Conservation (phyloP, 768 basidiomycete genomes). For the Boletus rubescentipes region DNA sequence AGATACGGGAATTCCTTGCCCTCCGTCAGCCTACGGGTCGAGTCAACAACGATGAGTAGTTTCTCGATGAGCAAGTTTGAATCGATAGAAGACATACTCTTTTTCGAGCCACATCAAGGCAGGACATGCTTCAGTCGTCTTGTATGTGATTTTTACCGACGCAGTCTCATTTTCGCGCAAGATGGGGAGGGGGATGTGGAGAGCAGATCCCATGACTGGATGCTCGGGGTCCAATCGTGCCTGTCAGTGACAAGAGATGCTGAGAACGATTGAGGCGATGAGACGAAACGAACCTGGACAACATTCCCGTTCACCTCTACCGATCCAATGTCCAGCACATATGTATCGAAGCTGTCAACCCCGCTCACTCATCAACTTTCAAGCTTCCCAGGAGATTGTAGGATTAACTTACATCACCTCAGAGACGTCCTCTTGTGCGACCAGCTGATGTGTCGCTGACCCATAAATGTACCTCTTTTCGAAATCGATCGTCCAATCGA, state of each 20-base stretch:
- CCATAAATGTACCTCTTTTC: conserved; percentile 45
- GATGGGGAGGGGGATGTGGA: conserved; percentile 56
- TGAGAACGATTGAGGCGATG: background rate
- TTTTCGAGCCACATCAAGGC: conserved; percentile 89
- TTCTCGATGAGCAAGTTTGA: background rate
- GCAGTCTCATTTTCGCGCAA: conserved; percentile 36
- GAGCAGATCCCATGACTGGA: conserved; percentile 73
- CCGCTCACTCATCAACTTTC: background rate
- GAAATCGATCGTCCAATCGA: conserved; percentile 63
- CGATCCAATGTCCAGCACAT: conserved; percentile 50
- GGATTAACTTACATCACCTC: conserved; percentile 40
- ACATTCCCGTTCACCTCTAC: conserved; percentile 49
- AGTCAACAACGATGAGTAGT: background rate
- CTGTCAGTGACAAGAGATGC: conserved; percentile 15
- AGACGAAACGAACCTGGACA: conserved; percentile 41
- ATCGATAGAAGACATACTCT: conserved; percentile 43
- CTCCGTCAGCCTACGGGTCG: conserved; percentile 65
- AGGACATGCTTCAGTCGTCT: conserved; percentile 69
- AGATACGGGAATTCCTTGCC: conserved; percentile 83
- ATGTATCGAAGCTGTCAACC: conserved; percentile 49
- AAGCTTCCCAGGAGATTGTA: background rate
- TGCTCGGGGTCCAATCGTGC: conserved; percentile 56
- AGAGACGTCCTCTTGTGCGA: conserved; percentile 38
- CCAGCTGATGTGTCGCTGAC: conserved; percentile 43
- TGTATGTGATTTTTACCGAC: conserved; percentile 59